Evolutionary conservation across 495 filamentous ascomycete species (phyloP), one percentile per base, ranked within the genome.

Genomic region (Tuber microsphaerosporum): DNA sequence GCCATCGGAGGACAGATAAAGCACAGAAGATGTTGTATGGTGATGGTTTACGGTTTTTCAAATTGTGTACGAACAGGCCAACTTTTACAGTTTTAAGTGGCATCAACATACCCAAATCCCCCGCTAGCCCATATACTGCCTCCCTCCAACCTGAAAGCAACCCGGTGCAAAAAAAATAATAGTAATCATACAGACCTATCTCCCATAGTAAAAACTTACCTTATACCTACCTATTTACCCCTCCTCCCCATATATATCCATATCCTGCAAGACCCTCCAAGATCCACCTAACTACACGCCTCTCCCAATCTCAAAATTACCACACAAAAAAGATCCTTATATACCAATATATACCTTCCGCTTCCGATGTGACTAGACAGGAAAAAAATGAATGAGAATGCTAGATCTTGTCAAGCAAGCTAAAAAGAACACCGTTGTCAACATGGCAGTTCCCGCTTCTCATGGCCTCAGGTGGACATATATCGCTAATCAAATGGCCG

Each of bases 331-430:
- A 31, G 14, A 34, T 19, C 56, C 56, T 34, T 17, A 65, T 65
- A 65, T 61, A 26, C n/a, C 51, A 61, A 61, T 26, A 31, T 34
- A 65, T 65, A 65, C 26, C 26, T 17, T 19, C 56, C 26, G 14
- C 14, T 12, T 65, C 56, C 56, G 2, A 65, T 26, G 12, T 8
- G 56, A 19, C 10, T 26, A 34, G 26, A 31, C 26, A 65, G 34
- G 34, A 65, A 31, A 61, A 61, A 65, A 65, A 17, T 22, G 56
- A 65, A 34, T 65, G 51, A 61, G 51, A 65, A 7, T 34, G 34
- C 75, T n/a, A 81, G 22, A 81, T 73, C 61, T 73, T 81, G 34
- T 81, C 78, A 17, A 81, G 45, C 61, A 81, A 44, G 31, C 72
- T 73, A 73, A 78, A 81, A 43, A 81, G 68, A 43, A 77, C 56